Percentiles rank a stretch among this genome's conserved stretches.
These are phyloP conservation scores for Alisma plantagoaquatica DNA, from an alignment of 106 monocot genomes.

Conservation along the genomic window DNA sequence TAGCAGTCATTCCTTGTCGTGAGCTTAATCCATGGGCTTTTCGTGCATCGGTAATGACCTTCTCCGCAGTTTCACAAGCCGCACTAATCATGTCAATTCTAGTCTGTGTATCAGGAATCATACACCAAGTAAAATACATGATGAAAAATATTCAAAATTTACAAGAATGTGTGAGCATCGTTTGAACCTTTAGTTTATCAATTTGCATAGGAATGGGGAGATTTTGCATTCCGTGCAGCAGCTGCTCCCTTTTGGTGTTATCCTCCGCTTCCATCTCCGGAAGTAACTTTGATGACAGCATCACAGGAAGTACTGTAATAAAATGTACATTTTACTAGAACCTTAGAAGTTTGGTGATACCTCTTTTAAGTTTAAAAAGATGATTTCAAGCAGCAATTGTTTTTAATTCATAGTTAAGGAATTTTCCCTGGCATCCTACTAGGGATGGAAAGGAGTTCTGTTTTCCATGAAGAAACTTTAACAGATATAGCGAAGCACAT, in stretches of 20 bases:
- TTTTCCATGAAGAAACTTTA: no score
- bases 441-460: no score
- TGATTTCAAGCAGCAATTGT: no score
- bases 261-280: slow-evolving; percentile 98
- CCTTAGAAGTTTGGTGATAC: no score
- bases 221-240: slow-evolving; percentile 57
- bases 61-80: slow-evolving; percentile 91
- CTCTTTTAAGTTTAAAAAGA: no score
- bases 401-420: no score
- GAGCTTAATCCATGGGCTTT: slow-evolving; percentile 82
- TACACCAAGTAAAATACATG: neutral
- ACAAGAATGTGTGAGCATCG: neutral
- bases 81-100: slow-evolving; percentile 93
- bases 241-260: slow-evolving; percentile 61
- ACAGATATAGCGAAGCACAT: no score
- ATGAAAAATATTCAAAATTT: neutral
- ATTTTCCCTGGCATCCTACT: no score
- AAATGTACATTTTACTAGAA: slow-evolving; percentile 1
- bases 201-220: slow-evolving; percentile 78
- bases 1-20: slow-evolving; percentile 57
- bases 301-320: slow-evolving; percentile 81
- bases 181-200: slow-evolving; percentile 75
- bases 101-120: slow-evolving; percentile 24
- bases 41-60: slow-evolving; percentile 74
- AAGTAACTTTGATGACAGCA: slow-evolving; percentile 92